Evolutionary conservation across 495 filamentous ascomycete genomes (phyloP).

Genomic region (Podospora bellae-mahoneyi): DNA sequence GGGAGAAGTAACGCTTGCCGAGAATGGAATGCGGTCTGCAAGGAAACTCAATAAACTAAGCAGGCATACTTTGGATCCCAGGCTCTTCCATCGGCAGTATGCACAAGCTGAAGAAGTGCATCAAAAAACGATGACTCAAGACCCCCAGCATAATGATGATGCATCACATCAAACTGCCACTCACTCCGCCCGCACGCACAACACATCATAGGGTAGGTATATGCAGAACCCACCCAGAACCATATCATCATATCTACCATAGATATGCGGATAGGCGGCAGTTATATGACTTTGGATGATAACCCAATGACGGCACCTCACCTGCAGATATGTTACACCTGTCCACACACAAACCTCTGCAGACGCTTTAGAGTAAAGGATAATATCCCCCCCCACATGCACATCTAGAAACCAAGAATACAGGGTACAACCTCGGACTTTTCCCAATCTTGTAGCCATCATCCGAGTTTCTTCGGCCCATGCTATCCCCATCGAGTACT

Average conservation of each 20-base stretch:
- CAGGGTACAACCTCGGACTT: not conserved
- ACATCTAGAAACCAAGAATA: not conserved
- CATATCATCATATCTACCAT: not conserved
- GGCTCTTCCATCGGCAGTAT: not conserved
- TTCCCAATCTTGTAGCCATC: not conserved
- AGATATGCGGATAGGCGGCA: too few relatives aligned
- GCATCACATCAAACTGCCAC: not conserved
- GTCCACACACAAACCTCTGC: not conserved
- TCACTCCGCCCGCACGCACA: not conserved
- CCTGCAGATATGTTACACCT: not conserved
- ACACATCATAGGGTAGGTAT: not conserved
- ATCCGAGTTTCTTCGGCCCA: not conserved
- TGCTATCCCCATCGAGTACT: not conserved
- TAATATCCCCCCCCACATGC: too few relatives aligned
- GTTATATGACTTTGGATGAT: not conserved
- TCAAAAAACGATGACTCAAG: not conserved
- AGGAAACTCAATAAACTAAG: not conserved
- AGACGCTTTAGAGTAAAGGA: not conserved
- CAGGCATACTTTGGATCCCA: not conserved
- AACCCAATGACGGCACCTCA: not conserved
- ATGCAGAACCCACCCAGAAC: not conserved
- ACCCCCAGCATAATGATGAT: not conserved
- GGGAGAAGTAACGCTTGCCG: not conserved
- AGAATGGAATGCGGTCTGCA: not conserved
- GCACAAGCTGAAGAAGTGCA: not conserved